Evolutionary conservation across 2,329 filamentous ascomycete genomes (phyloP).

Genomic region (Fusarium heterosporum): DNA sequence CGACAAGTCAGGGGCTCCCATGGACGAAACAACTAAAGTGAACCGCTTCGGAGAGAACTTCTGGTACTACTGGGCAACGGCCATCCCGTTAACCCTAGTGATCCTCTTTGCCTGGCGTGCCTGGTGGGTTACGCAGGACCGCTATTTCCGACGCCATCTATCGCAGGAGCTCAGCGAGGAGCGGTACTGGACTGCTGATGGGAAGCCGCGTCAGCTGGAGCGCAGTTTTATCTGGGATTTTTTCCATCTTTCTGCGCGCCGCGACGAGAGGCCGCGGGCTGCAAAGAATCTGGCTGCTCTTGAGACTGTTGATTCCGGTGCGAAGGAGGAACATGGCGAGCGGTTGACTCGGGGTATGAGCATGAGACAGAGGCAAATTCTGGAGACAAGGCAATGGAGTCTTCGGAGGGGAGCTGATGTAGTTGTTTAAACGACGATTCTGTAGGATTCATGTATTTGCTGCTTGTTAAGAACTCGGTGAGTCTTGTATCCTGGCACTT

Average conservation of each 20-base stretch:
- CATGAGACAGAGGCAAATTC: constrained; percentile 41
- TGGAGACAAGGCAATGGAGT: constrained; percentile 43
- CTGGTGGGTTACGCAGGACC: constrained; percentile 62
- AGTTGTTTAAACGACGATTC: not conserved
- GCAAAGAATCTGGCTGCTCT: constrained; percentile 35
- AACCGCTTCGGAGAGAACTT: constrained; percentile 55
- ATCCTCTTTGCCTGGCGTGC: constrained; percentile 59
- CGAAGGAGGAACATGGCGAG: constrained; percentile 24
- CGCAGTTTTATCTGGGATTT: constrained; percentile 59
- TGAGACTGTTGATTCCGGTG: constrained; percentile 34
- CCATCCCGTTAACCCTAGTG: constrained; percentile 56
- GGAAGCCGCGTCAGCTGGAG: constrained; percentile 56
- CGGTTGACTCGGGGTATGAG: constrained; percentile 21
- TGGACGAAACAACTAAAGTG: constrained; percentile 24
- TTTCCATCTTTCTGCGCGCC: constrained; percentile 54
- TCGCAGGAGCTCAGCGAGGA: constrained; percentile 61
- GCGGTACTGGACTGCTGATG: constrained; percentile 60
- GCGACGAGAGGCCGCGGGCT: constrained; percentile 47
- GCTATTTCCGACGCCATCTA: constrained; percentile 59
- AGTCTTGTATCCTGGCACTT: not conserved
- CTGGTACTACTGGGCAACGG: constrained; percentile 61
- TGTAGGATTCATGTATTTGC: not conserved
- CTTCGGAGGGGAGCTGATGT: constrained; percentile 30
- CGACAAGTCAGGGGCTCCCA: not conserved
- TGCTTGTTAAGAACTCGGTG: not conserved